Percentiles rank a stretch among this genome's conserved stretches.
Evolutionary conservation across 2,329 filamentous ascomycete genomes (phyloP).

Genomic region (Diplocarpon mali): DNA sequence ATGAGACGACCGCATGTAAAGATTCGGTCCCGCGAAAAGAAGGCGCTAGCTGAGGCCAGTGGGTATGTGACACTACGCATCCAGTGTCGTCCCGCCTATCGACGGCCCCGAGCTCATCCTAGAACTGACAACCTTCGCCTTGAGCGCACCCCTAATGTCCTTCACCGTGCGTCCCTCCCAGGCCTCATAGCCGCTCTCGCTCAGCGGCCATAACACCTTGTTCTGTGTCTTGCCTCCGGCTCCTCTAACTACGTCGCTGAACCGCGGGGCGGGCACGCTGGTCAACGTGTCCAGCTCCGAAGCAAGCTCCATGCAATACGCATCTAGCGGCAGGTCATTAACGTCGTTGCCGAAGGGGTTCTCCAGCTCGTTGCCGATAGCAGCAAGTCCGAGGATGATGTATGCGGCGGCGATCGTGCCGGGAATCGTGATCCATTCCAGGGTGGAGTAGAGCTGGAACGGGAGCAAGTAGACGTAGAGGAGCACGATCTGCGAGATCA

Average conservation of each 20-base stretch:
- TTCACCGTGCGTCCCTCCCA: slow-evolving; percentile 35
- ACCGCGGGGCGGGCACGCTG: slow-evolving; percentile 12
- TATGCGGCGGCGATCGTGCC: slow-evolving; percentile 63
- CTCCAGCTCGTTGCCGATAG: slow-evolving; percentile 73
- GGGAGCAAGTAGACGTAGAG: slow-evolving; percentile 71
- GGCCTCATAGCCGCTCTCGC: slow-evolving; percentile 30
- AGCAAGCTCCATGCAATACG: slow-evolving; percentile 65
- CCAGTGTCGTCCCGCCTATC: not conserved
- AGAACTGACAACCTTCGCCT: slow-evolving; percentile 21
- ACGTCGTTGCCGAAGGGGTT: slow-evolving; percentile 78
- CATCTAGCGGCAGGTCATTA: slow-evolving; percentile 68
- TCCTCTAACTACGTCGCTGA: slow-evolving; percentile 14
- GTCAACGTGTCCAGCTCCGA: slow-evolving; percentile 61
- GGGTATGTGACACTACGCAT: not conserved
- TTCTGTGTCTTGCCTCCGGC: slow-evolving; percentile 18
- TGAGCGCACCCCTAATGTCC: slow-evolving; percentile 31
- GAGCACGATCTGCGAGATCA: slow-evolving; percentile 79
- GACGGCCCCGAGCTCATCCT: not conserved
- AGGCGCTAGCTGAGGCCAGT: too few relatives aligned
- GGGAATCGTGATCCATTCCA: slow-evolving; percentile 68
- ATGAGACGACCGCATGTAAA: too few relatives aligned
- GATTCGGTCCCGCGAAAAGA: too few relatives aligned
- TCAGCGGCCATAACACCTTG: slow-evolving; percentile 28
- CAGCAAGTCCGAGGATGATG: slow-evolving; percentile 68
- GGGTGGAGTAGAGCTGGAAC: slow-evolving; percentile 59